phyloP scores from a whole-genome alignment of 2,329 filamentous ascomycete species.

The Phaeosphaeria sp. region DNA sequence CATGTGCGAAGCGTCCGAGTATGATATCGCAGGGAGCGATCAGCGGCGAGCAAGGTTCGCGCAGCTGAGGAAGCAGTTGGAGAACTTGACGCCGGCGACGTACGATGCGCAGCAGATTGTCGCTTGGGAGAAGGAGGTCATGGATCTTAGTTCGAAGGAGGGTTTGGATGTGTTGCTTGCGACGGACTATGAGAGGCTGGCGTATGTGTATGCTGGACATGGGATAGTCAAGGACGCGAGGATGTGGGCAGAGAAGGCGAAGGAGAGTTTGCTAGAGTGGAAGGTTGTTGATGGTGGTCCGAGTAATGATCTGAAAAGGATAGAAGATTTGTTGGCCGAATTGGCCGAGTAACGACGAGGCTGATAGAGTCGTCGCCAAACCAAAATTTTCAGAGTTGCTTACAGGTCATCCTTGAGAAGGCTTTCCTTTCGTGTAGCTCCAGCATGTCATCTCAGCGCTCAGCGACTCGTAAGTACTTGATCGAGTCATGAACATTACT shows the following conservation, averaged over 20 bases:
- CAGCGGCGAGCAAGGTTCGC: constrained; percentile 24
- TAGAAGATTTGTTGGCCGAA: constrained; percentile 26
- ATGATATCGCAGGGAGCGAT: constrained; percentile 25
- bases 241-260: constrained; percentile 26
- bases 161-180: constrained; percentile 28
- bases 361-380: background rate
- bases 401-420: background rate
- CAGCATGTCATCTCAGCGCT: background rate
- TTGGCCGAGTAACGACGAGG: constrained; percentile 9
- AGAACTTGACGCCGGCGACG: constrained; percentile 24
- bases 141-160: constrained; percentile 27
- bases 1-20: constrained; percentile 22
- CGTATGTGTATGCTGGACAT: constrained; percentile 31
- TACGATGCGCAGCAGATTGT: constrained; percentile 29
- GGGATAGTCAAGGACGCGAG: constrained; percentile 20
- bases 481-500: background rate
- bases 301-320: constrained; percentile 17
- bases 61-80: constrained; percentile 16
- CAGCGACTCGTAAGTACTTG: background rate
- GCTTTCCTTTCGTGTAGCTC: background rate
- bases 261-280: constrained; percentile 26
- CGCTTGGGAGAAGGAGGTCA: constrained; percentile 30
- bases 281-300: constrained; percentile 23
- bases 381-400: background rate
- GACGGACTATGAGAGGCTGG: constrained; percentile 30